phyloP scores from a whole-genome alignment of 2,329 filamentous ascomycete species.

The Botryosphaeria dothidea region DNA sequence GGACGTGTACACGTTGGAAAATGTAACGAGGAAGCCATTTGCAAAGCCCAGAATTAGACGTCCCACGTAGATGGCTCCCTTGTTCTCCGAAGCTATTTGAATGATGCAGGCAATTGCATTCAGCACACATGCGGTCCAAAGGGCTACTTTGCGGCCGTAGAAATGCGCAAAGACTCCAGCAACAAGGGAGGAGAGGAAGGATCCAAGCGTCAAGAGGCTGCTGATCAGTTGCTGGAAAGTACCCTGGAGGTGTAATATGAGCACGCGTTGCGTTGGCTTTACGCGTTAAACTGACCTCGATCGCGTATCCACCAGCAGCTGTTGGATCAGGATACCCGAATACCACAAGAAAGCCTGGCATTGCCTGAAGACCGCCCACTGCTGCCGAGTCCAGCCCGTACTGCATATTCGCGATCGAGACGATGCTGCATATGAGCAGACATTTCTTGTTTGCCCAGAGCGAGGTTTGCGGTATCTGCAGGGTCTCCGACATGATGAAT shows the following conservation, averaged over 20 bases:
- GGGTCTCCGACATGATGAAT: constrained; percentile 4
- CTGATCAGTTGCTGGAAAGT: constrained; percentile 56
- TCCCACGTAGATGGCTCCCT: constrained; percentile 43
- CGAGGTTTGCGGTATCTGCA: constrained; percentile 14
- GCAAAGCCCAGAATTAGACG: constrained; percentile 39
- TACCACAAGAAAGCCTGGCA: constrained; percentile 54
- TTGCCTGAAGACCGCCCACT: constrained; percentile 50
- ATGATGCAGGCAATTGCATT: constrained; percentile 41
- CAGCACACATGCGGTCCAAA: constrained; percentile 52
- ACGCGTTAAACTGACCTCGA: constrained; percentile 38
- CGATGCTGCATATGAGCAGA: constrained; percentile 47
- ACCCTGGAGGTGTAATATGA: constrained; percentile 30
- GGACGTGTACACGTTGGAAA: constrained; percentile 51
- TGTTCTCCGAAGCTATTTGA: constrained; percentile 25
- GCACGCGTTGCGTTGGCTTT: not conserved
- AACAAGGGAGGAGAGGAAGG: constrained; percentile 51
- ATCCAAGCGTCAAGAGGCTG: constrained; percentile 54
- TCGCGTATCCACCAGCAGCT: constrained; percentile 40
- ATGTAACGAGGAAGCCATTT: constrained; percentile 54
- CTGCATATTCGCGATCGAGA: constrained; percentile 54
- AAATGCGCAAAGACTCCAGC: constrained; percentile 51
- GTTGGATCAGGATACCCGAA: constrained; percentile 51
- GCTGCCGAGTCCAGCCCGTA: constrained; percentile 54
- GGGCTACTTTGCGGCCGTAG: constrained; percentile 48
- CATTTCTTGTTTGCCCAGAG: constrained; percentile 45